These are phyloP conservation scores for Calycina herbarum DNA, from an alignment of 2,329 filamentous ascomycete genomes.

Conservation along the genomic window DNA sequence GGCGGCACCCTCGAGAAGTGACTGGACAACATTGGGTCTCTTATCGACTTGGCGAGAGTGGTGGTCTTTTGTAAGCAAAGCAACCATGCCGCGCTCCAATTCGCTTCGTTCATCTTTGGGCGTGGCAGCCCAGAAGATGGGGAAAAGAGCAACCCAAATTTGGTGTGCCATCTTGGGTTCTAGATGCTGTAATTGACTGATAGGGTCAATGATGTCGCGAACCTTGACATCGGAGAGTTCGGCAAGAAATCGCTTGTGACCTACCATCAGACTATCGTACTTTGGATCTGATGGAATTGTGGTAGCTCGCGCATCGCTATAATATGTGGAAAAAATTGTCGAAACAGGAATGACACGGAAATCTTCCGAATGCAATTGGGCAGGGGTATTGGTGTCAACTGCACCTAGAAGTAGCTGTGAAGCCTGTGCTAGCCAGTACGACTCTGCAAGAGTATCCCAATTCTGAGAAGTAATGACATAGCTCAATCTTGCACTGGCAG, in stretches of 20 bases:
- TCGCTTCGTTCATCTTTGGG: slow-evolving; percentile 86
- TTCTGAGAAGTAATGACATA: slow-evolving; percentile 92
- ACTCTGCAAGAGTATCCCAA: slow-evolving; percentile 93
- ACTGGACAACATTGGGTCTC: slow-evolving; percentile 92
- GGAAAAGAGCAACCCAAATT: slow-evolving; percentile 89
- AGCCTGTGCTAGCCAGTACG: slow-evolving; percentile 95
- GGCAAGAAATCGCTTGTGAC: slow-evolving; percentile 78
- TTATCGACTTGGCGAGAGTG: slow-evolving; percentile 93
- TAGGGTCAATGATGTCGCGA: slow-evolving; percentile 83
- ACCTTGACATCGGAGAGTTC: slow-evolving; percentile 85
- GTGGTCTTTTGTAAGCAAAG: slow-evolving; percentile 89
- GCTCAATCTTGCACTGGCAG: slow-evolving; percentile 81
- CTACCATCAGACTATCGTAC: slow-evolving; percentile 75
- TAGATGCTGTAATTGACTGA: slow-evolving; percentile 89
- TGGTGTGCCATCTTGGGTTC: slow-evolving; percentile 80
- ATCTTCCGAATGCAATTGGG: slow-evolving; percentile 80
- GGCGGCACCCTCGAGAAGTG: slow-evolving; percentile 83
- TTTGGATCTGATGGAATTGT: slow-evolving; percentile 77
- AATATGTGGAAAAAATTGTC: slow-evolving; percentile 70
- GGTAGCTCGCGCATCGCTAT: slow-evolving; percentile 64
- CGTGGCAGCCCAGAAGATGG: slow-evolving; percentile 88
- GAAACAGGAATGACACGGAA: slow-evolving; percentile 76
- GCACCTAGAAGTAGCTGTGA: slow-evolving; percentile 90
- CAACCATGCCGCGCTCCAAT: slow-evolving; percentile 87
- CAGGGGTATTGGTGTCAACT: slow-evolving; percentile 77